Percentiles rank a stretch among this genome's conserved stretches.
Evolutionary conservation across 2,329 filamentous ascomycete genomes (phyloP).

Genomic region (Pseudogymnoascus sp.): DNA sequence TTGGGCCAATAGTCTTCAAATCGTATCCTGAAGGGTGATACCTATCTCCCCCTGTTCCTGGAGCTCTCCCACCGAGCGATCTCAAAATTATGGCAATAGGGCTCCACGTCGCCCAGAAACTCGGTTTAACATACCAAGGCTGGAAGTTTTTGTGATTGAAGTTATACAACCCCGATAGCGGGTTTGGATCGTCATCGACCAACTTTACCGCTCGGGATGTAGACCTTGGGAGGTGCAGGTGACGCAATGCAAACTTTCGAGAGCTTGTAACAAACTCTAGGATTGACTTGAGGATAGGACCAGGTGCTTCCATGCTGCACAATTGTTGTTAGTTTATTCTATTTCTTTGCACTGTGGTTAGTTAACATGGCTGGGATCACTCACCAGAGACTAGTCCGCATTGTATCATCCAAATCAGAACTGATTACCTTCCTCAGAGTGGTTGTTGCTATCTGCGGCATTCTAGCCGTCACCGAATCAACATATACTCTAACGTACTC

Average conservation of each 20-base stretch:
- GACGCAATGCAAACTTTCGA: conserved; percentile 14
- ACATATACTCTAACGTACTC: conserved; percentile 37
- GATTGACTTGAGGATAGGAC: conserved; percentile 10
- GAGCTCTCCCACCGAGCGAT: conserved; percentile 13
- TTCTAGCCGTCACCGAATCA: conserved; percentile 25
- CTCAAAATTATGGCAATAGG: conserved; percentile 11
- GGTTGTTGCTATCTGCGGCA: conserved; percentile 11
- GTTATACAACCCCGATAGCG: conserved; percentile 15
- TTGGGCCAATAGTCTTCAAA: conserved; percentile 16
- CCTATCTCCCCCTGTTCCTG: conserved; percentile 12
- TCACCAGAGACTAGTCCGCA: conserved; percentile 15
- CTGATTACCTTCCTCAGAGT: conserved; percentile 13
- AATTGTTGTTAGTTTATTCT: not conserved
- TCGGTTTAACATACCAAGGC: conserved; percentile 16
- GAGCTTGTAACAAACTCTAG: conserved; percentile 4
- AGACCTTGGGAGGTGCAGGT: conserved; percentile 13
- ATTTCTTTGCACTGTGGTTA: not conserved
- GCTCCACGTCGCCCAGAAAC: conserved; percentile 14
- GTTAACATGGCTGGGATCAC: not conserved
- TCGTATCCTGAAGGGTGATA: conserved; percentile 15
- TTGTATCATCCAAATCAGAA: conserved; percentile 15
- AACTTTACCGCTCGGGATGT: conserved; percentile 13
- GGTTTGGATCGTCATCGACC: conserved; percentile 15
- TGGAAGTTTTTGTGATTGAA: conserved; percentile 12
- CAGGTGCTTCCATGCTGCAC: conserved; percentile 15